Percentiles rank a stretch among this genome's conserved stretches.
phyloP scores from a whole-genome alignment of 371 early-diverging fungal genomes.

The Capillidium rhysosporum region DNA sequence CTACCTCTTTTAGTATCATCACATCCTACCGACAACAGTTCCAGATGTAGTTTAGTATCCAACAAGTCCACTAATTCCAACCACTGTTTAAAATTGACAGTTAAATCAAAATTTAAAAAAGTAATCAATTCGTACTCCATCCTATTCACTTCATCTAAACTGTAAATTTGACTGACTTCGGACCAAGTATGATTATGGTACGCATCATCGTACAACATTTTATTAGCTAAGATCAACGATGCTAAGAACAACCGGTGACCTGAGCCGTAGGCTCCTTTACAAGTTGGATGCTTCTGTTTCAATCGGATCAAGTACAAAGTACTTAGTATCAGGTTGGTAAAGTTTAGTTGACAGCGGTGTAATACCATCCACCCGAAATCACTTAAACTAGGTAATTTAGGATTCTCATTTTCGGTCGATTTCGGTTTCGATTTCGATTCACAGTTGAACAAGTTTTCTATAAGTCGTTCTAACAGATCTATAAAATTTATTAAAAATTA shows the following conservation, averaged over 20 bases:
- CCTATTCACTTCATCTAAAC: slow-evolving; percentile 27
- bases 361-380: slow-evolving; percentile 4
- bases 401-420: background rate
- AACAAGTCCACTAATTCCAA: slow-evolving; percentile 14
- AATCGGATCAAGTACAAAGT: slow-evolving; percentile 30
- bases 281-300: slow-evolving; percentile 26
- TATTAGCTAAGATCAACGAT: slow-evolving; percentile 32
- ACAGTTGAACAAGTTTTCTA: slow-evolving; percentile 3
- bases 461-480: background rate
- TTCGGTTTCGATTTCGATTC: background rate
- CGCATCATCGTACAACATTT: slow-evolving; percentile 38
- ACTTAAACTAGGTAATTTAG: background rate
- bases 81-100: slow-evolving; percentile 26
- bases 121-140: slow-evolving; percentile 40
- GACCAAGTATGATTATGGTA: slow-evolving; percentile 43
- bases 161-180: slow-evolving; percentile 25
- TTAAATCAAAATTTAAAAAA: slow-evolving; percentile 28
- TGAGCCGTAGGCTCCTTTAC: slow-evolving; percentile 31
- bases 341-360: background rate
- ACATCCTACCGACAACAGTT: slow-evolving; percentile 2
- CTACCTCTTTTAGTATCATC: background rate
- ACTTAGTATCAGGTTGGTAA: slow-evolving; percentile 10
- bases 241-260: slow-evolving; percentile 33
- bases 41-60: background rate
- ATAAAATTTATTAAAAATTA: background rate